phyloP scores from a whole-genome alignment of 495 filamentous ascomycete genomes.

The Trypethelium eluteriae region DNA sequence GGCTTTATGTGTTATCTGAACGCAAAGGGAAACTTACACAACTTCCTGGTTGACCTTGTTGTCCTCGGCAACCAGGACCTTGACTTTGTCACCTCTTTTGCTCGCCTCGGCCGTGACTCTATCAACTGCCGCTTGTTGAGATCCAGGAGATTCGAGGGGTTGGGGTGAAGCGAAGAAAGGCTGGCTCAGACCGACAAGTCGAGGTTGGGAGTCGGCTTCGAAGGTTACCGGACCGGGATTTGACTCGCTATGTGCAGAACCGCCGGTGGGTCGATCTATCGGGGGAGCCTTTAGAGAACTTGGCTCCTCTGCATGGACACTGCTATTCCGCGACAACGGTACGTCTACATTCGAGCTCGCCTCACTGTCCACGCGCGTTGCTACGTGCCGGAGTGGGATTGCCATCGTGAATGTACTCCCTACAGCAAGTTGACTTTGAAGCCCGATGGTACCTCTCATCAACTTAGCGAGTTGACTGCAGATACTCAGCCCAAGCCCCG shows the following conservation, averaged over 20 bases:
- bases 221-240: slow-evolving; percentile 13
- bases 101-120: slow-evolving; percentile 38
- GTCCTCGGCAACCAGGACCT: slow-evolving; percentile 88
- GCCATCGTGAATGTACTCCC: slow-evolving; percentile 78
- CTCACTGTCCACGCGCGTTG: slow-evolving; percentile 52
- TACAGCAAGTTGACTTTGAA: slow-evolving; percentile 64
- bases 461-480: slow-evolving; percentile 74
- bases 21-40: slow-evolving; percentile 36
- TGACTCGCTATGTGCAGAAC: slow-evolving; percentile 6
- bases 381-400: slow-evolving; percentile 72
- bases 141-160: slow-evolving; percentile 37
- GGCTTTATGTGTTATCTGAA: neutral
- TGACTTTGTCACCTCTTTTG: slow-evolving; percentile 52
- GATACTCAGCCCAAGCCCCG: slow-evolving; percentile 84
- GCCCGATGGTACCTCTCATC: slow-evolving; percentile 69
- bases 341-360: slow-evolving; percentile 34
- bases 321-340: slow-evolving; percentile 27
- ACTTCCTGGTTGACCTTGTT: slow-evolving; percentile 95
- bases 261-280: neutral
- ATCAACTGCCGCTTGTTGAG: slow-evolving; percentile 48
- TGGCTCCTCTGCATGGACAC: slow-evolving; percentile 22
- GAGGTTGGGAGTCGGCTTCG: slow-evolving; percentile 51
- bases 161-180: slow-evolving; percentile 71
- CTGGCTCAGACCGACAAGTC: slow-evolving; percentile 74
- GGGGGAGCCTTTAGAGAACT: neutral